These are phyloP conservation scores for Yarrowia hollandica DNA, from an alignment of 805 yeast genomes.

Conservation along the genomic window DNA sequence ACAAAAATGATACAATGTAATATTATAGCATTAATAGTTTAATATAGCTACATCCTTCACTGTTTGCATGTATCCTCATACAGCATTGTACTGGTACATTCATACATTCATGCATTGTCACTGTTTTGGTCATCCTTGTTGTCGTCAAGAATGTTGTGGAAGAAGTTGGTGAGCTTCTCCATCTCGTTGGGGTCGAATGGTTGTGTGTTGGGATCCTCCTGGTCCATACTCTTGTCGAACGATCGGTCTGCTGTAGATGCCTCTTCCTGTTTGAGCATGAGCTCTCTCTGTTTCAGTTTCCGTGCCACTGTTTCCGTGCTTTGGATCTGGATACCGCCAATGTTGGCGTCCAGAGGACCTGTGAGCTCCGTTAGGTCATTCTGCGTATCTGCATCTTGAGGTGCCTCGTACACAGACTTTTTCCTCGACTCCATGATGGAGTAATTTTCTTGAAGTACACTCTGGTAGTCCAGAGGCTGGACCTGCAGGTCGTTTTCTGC, in stretches of 20 bases:
- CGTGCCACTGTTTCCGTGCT: slow-evolving; percentile 34
- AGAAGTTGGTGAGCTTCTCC: slow-evolving; percentile 36
- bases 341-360: slow-evolving; percentile 29
- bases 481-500: slow-evolving; percentile 3
- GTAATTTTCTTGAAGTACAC: slow-evolving; percentile 33
- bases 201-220: slow-evolving; percentile 23
- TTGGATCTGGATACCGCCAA: slow-evolving; percentile 38
- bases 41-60: background rate
- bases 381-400: background rate
- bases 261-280: slow-evolving; percentile 27
- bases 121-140: slow-evolving; percentile 22
- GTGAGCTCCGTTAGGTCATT: slow-evolving; percentile 21
- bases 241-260: slow-evolving; percentile 32
- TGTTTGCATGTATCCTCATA: too few species aligned
- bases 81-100: too few species aligned
- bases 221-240: slow-evolving; percentile 30
- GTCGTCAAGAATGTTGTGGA: slow-evolving; percentile 35
- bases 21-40: slow-evolving; percentile 4
- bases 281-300: slow-evolving; percentile 34
- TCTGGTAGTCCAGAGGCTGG: slow-evolving; percentile 33
- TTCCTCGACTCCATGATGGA: slow-evolving; percentile 30
- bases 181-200: slow-evolving; percentile 31
- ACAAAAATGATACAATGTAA: slow-evolving; percentile 8
- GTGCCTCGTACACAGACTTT: background rate
- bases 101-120: slow-evolving; percentile 23